A percentile compares a stretch with the other conserved stretches of the same genome.
Evolutionary conservation across 176 grass and related monocot species (phyloP).

Genomic region (Avena eriantha): DNA sequence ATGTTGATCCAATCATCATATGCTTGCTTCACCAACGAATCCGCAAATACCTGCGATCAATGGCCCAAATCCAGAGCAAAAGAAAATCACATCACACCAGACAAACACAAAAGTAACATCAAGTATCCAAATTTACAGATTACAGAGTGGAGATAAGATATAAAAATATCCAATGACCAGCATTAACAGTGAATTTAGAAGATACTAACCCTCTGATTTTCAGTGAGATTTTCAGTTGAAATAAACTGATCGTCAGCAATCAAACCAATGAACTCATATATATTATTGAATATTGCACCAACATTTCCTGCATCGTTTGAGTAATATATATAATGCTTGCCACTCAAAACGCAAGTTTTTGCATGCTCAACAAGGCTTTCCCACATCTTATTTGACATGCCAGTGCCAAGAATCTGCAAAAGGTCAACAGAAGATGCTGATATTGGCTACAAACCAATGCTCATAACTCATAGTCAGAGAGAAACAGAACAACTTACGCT

Average conservation of each 20-base stretch:
- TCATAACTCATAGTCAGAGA: conserved; percentile 9
- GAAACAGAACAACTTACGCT: conserved; percentile 62
- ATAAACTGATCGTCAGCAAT: conserved; percentile 79
- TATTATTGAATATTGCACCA: conserved; percentile 88
- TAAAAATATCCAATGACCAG: background rate
- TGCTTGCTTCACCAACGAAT: conserved; percentile 77
- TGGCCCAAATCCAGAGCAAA: background rate
- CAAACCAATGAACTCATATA: conserved; percentile 83
- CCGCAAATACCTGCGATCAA: conserved; percentile 60
- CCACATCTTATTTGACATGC: conserved; percentile 96
- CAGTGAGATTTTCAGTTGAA: conserved; percentile 76
- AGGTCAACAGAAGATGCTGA: conserved; percentile 14
- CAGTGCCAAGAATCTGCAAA: conserved; percentile 73
- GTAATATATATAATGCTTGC: conserved; percentile 89
- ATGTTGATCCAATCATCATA: conserved; percentile 85
- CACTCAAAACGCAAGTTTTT: conserved; percentile 83
- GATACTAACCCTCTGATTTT: conserved; percentile 78
- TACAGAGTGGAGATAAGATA: background rate
- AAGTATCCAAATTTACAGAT: conserved; percentile 23
- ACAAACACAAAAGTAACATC: conserved; percentile 25
- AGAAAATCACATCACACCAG: background rate
- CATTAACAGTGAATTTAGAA: conserved; percentile 4
- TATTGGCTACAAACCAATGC: conserved; percentile 22
- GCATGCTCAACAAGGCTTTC: conserved; percentile 89
- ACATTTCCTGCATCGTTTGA: conserved; percentile 57